phyloP scores from a whole-genome alignment of 2,329 filamentous ascomycete species.

The Aspergillus sp. region DNA sequence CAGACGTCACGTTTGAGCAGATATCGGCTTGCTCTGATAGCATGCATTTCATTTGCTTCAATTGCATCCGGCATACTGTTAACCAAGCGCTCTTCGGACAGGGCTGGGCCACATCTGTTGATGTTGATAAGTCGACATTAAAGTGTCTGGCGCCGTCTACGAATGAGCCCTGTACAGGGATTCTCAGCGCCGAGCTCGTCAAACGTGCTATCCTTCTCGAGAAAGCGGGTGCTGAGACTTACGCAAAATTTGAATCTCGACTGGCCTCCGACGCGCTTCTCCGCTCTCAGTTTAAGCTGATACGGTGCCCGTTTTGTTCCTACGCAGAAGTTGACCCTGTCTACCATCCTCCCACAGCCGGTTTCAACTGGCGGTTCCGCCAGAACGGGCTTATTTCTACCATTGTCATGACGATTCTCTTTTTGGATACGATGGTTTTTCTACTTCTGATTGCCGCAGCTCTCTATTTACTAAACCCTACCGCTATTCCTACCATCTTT shows the following conservation, averaged over 20 bases:
- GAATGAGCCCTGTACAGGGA: slow-evolving; percentile 68
- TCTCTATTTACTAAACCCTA: slow-evolving; percentile 56
- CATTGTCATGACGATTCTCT: slow-evolving; percentile 47
- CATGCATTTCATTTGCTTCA: slow-evolving; percentile 55
- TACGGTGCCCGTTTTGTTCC: slow-evolving; percentile 84
- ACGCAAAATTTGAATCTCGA: slow-evolving; percentile 75
- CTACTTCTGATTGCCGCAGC: slow-evolving; percentile 55
- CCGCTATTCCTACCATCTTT: slow-evolving; percentile 53
- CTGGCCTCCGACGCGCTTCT: slow-evolving; percentile 74
- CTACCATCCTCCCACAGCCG: slow-evolving; percentile 58
- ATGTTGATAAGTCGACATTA: slow-evolving; percentile 70
- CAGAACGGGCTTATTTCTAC: slow-evolving; percentile 55
- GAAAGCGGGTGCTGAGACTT: slow-evolving; percentile 68
- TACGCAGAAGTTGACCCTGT: slow-evolving; percentile 87
- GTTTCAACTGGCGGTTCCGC: slow-evolving; percentile 58
- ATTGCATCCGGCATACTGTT: slow-evolving; percentile 77
- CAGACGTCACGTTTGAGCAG: slow-evolving; percentile 50
- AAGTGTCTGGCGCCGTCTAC: slow-evolving; percentile 77
- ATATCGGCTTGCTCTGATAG: slow-evolving; percentile 46
- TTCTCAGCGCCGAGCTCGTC: slow-evolving; percentile 68
- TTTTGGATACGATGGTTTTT: slow-evolving; percentile 46
- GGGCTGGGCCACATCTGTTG: slow-evolving; percentile 80
- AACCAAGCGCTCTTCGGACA: slow-evolving; percentile 91
- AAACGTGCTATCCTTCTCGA: slow-evolving; percentile 70
- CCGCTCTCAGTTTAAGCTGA: slow-evolving; percentile 70